phyloP scores from a whole-genome alignment of 306 rosid species.

The Gastrolobium bilobum region DNA sequence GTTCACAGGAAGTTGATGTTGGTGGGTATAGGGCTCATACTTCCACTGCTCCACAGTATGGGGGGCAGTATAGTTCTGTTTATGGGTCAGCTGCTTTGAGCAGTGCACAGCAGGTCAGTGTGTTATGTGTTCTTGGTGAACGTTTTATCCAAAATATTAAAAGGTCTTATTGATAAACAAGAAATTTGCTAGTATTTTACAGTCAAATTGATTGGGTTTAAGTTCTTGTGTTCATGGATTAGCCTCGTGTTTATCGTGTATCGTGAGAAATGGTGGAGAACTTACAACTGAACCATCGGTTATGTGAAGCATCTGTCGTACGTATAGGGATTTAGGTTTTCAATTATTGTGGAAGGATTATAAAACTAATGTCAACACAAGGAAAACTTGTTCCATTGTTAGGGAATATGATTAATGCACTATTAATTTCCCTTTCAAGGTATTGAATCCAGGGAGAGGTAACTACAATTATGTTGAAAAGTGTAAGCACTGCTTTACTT shows the following conservation, averaged over 20 bases:
- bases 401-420: not conserved
- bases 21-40: conserved; percentile 75
- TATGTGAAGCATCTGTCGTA: not conserved
- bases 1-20: conserved; percentile 80
- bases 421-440: not conserved
- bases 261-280: no score
- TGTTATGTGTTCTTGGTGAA: not conserved
- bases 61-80: conserved; percentile 91
- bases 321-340: not conserved
- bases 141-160: not conserved
- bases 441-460: not conserved
- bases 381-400: not conserved
- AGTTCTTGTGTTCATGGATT: not conserved
- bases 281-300: not conserved
- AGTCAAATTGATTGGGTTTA: not conserved
- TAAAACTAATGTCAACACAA: not conserved
- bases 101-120: conserved; percentile 75
- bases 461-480: not conserved
- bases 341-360: not conserved
- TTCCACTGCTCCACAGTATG: conserved; percentile 77
- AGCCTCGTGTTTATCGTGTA: not conserved
- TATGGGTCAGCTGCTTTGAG: conserved; percentile 84
- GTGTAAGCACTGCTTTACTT: not conserved
- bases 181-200: not conserved
- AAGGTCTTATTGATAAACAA: not conserved